Conservation (phyloP, 2,329 filamentous ascomycete genomes). For the Elsinoe arachidis region DNA sequence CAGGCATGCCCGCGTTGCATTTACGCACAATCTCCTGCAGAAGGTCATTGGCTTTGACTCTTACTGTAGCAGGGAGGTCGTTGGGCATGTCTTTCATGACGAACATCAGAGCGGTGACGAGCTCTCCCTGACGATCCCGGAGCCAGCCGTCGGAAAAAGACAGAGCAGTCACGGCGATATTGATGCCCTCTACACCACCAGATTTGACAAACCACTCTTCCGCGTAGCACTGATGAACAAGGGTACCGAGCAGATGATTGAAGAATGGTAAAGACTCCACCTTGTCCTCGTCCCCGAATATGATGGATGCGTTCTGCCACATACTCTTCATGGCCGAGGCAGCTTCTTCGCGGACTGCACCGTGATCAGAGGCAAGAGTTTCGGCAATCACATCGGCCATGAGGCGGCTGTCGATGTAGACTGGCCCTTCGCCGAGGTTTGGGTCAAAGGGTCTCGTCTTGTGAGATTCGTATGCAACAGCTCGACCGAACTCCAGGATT, state of each 20-base stretch:
- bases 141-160: slow-evolving; percentile 81
- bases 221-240: slow-evolving; percentile 91
- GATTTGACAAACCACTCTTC: slow-evolving; percentile 99
- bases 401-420: slow-evolving; percentile 77
- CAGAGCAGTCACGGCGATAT: slow-evolving; percentile 74
- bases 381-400: slow-evolving; percentile 86
- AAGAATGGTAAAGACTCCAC: slow-evolving; percentile 78
- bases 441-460: slow-evolving; percentile 73
- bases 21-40: slow-evolving; percentile 69
- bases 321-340: slow-evolving; percentile 70
- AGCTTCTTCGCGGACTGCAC: slow-evolving; percentile 71
- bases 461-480: slow-evolving; percentile 73
- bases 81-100: slow-evolving; percentile 97
- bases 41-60: slow-evolving; percentile 72
- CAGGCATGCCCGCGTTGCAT: slow-evolving; percentile 70
- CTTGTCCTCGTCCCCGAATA: slow-evolving; percentile 66
- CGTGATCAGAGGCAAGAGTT: slow-evolving; percentile 76
- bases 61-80: slow-evolving; percentile 83
- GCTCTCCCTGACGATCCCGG: slow-evolving; percentile 71
- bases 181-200: slow-evolving; percentile 83
- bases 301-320: slow-evolving; percentile 63
- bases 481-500: slow-evolving; percentile 76
- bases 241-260: slow-evolving; percentile 67
- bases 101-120: slow-evolving; percentile 85
- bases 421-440: slow-evolving; percentile 72